Percentiles rank a stretch among this genome's conserved stretches.
Evolutionary conservation across 2,329 filamentous ascomycete species (phyloP).

Genomic region (Colletotrichum lentis): DNA sequence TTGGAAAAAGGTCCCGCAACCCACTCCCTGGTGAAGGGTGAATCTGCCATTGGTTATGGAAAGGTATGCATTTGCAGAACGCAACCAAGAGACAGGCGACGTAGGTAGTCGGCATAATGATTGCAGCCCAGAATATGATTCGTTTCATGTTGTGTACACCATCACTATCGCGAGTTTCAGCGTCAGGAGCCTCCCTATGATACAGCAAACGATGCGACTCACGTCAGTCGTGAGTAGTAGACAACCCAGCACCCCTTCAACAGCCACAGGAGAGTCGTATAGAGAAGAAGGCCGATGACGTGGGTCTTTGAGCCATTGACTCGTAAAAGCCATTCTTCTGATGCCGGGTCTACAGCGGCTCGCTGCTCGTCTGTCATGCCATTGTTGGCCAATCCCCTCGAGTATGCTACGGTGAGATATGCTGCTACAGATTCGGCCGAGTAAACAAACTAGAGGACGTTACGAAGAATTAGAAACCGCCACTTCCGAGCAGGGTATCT

Average conservation of each 20-base stretch:
- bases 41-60: conserved; percentile 60
- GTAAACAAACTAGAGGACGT: background rate
- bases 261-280: conserved; percentile 59
- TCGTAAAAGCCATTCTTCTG: conserved; percentile 44
- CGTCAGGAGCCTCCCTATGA: fast-evolving
- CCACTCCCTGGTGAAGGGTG: conserved; percentile 45
- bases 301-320: conserved; percentile 63
- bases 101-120: conserved; percentile 26
- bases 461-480: background rate
- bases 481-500: no score
- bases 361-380: conserved; percentile 59
- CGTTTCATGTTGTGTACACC: conserved; percentile 27
- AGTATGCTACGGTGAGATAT: conserved; percentile 50
- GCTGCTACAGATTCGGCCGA: conserved; percentile 43
- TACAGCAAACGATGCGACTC: conserved; percentile 20
- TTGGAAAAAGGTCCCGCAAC: fast-evolving
- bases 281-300: conserved; percentile 59
- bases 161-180: background rate
- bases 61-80: conserved; percentile 53
- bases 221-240: conserved; percentile 62
- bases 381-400: conserved; percentile 58
- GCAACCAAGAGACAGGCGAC: conserved; percentile 46
- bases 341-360: conserved; percentile 48
- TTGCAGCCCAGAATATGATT: conserved; percentile 19
- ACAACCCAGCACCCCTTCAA: conserved; percentile 61